Base-by-base conservation (phyloP, 371 early-diverging fungal species). In the Basidiobolus meristosporus region DNA sequence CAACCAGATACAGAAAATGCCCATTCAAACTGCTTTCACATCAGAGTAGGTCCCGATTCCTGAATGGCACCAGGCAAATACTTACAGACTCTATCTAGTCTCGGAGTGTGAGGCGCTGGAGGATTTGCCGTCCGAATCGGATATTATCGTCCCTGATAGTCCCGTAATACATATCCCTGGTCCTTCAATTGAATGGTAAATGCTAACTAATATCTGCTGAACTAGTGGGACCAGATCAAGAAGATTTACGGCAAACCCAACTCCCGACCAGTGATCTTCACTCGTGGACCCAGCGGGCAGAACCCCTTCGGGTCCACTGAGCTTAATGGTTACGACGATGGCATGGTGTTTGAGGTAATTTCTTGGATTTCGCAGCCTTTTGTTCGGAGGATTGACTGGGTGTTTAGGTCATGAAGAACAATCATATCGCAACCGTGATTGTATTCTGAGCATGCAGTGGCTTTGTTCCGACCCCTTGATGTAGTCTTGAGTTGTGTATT, bases 271-370 rank as follows among this genome's bases (percentile, higher is more conserved):
- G 67, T 81, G 15, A 68, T 76, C 21, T 56, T 71, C 16, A 70
- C 70, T 20, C 62, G 76, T 3, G 72, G 71, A n/a, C 70, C 73
- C 2, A 70, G 62, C 28, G 68, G 70, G 16, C 72, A 76, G 35
- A 72, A 76, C 39, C 81, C 81, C 0, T 81, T 77, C 56, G 77
- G 75, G 18, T 61, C 68, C 0, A 77, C 77, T 3, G 60, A 62
- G 18, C 52, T 76, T 43, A 65, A 60, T 21, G 79, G 78, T 5
- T 65, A 68, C 37, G 26, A 26, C 9, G 66, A 71, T 39, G 70
- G 72, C 26, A 70, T 63, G 6, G 56, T 81, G 14, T 68, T 68
- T 51, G 69, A 68, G 44, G 59, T 60, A 39, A 19, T 6, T 31
- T 9, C n/a, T n/a, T n/a, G n/a, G n/a, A n/a, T n/a, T n/a, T n/a